Conservation (phyloP, 768 basidiomycete genomes). For the Megacollybia marginata region DNA sequence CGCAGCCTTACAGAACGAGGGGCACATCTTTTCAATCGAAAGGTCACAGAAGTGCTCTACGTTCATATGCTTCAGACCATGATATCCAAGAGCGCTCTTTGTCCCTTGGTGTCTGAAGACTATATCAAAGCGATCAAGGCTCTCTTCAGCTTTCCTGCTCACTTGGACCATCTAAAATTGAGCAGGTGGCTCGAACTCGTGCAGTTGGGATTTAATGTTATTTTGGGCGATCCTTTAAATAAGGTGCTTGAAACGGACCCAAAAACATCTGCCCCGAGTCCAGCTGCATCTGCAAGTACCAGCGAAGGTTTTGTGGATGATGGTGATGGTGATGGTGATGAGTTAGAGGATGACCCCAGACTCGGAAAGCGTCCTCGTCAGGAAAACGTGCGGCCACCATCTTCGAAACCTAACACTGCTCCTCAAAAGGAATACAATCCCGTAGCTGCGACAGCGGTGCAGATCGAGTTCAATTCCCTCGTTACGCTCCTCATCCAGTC, state of each 20-base stretch:
- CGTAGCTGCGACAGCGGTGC: constrained; percentile 29
- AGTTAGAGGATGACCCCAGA: constrained; percentile 1
- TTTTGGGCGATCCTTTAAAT: constrained; percentile 53
- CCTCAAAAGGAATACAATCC: constrained; percentile 3
- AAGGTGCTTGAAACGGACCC: constrained; percentile 22
- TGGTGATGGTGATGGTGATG: constrained; percentile 11
- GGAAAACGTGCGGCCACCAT: constrained; percentile 15
- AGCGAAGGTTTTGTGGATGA: constrained; percentile 18
- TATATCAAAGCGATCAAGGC: constrained; percentile 73
- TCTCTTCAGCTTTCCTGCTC: constrained; percentile 60
- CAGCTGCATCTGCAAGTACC: not conserved
- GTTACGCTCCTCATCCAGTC: constrained; percentile 55
- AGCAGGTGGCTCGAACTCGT: constrained; percentile 62
- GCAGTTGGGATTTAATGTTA: constrained; percentile 68
- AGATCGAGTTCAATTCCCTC: constrained; percentile 65
- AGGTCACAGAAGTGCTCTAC: constrained; percentile 36
- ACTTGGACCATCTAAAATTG: constrained; percentile 68
- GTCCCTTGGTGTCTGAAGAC: constrained; percentile 62
- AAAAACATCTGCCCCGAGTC: constrained; percentile 4
- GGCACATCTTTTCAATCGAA: constrained; percentile 40
- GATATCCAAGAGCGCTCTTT: constrained; percentile 43
- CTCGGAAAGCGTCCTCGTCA: constrained; percentile 17
- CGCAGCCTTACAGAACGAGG: constrained; percentile 69
- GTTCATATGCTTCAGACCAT: constrained; percentile 59
- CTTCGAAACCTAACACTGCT: not conserved